These are phyloP conservation scores for Alternaria viburni DNA, from an alignment of 2,329 filamentous ascomycete genomes.

Conservation along the genomic window DNA sequence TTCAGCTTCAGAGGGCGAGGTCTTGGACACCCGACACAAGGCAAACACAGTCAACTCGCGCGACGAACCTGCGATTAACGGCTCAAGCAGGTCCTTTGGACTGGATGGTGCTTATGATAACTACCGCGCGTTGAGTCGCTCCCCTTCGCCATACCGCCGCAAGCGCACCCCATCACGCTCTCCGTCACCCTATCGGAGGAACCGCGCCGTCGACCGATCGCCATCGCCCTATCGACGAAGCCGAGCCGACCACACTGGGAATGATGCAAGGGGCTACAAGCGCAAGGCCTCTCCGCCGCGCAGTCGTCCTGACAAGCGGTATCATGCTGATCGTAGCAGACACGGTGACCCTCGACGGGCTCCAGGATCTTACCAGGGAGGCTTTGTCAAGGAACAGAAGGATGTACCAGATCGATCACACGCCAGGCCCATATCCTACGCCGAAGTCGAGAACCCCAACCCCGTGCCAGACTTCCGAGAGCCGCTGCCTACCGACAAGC, in stretches of 20 bases:
- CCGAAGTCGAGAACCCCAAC: slow-evolving; percentile 54
- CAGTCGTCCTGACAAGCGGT: slow-evolving; percentile 63
- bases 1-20: slow-evolving; percentile 41
- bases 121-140: slow-evolving; percentile 36
- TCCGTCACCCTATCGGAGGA: slow-evolving; percentile 38
- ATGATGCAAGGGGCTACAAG: slow-evolving; percentile 44
- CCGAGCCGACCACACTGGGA: slow-evolving; percentile 28
- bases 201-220: slow-evolving; percentile 29
- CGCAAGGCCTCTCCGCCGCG: slow-evolving; percentile 51
- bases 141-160: slow-evolving; percentile 39
- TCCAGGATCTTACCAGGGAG: slow-evolving; percentile 33
- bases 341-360: slow-evolving; percentile 67
- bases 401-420: slow-evolving; percentile 17
- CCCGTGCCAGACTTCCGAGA: slow-evolving; percentile 28
- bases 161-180: slow-evolving; percentile 32
- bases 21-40: slow-evolving; percentile 38
- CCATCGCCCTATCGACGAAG: slow-evolving; percentile 36
- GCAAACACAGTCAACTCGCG: slow-evolving; percentile 42
- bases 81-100: slow-evolving; percentile 39
- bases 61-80: slow-evolving; percentile 43
- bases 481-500: slow-evolving; percentile 12
- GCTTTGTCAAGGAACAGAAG: slow-evolving; percentile 14
- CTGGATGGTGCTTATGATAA: slow-evolving; percentile 36
- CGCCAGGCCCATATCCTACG: slow-evolving; percentile 38
- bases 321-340: slow-evolving; percentile 44